Base-by-base conservation (phyloP, 768 basidiomycete genomes). In the Auriculariales sp. region DNA sequence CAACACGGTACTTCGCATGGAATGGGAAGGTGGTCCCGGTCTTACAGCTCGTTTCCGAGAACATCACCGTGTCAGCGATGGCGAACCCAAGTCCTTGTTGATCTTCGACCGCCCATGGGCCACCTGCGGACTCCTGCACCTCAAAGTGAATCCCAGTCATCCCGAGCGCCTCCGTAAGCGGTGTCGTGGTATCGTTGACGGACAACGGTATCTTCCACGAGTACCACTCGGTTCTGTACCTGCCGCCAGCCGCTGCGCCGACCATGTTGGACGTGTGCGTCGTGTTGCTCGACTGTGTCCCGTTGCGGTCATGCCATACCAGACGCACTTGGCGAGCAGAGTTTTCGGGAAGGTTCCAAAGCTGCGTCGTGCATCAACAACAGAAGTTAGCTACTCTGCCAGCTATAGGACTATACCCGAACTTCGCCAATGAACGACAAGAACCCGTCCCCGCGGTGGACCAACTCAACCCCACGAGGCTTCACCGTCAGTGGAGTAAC, bases 401-500 rank as follows among this genome's bases (percentile, higher is more conserved):
- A n/a, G 22, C 22, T 17, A 17, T n/a, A 44, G 9, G 10, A 4
- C 22, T 25, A n/a, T 36, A 44, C 39, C 19, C 39, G 39, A 12
- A 44, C 39, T 44, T 44, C 19, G 5, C 39, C 39, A 10, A 9
- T 22, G 19, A 44, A 44, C 10, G 39, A 4, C 7, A 44, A 25
- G 4, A 11, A 11, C 2, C 39, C 39, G 9, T 19, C 27, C 9
- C 22, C 39, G 12, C 2, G 11, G 39, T 44, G 3, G 6, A 44
- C 22, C 9, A 44, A 25, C 39, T 44, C 39, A 7, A 44, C 14
- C 4, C 22, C 39, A 6, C 27, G 39, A 19, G 39, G 39, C 39
- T 44, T 44, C 7, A 44, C 39, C 17, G 24, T 5, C 5, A 44
- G 39, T 24, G 39, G 39, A 7, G 12, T 25, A 9, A 44, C 67